Evolutionary conservation across 257 asterid species (phyloP), one percentile per base, ranked within the genome.

Genomic region (Jacaranda copaia): DNA sequence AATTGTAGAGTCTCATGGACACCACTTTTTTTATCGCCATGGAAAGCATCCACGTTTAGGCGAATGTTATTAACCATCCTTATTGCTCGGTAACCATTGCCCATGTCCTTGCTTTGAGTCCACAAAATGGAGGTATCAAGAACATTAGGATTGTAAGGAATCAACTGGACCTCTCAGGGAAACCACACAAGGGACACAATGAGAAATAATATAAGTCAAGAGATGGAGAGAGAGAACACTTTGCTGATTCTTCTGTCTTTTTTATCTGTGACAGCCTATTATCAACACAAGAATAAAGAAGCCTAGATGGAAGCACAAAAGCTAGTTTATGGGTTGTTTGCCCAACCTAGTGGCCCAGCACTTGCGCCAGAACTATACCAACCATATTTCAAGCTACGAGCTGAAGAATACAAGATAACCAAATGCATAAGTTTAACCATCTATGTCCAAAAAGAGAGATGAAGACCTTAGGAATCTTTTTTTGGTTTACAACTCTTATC

Each of bases 21-120:
- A 14, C 99, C 99, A 0, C 99, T 97, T 10, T 89, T 82, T 69
- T 85, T 76, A 74, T 94, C 99, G 25, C 98, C 99, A 84, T 92
- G 80, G 36, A 84, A 82, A 68, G 99, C 98, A 81, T 92, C 99
- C 0, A 92, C 79, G 48, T 94, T 94, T 62, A 94, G 91, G 19
- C 86, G 81, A 74, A 89, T 92, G 86, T 94, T 91, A 66, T 86
- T 91, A 8, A 91, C 96, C 99, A 92, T 92, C 84, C 98, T 87
- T 57, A 94, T 83, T 4, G 98, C 43, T 73, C 89, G 84, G 77
- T 83, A 92, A 40, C 88, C 84, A 79, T 94, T 98, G 6, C 98
- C 94, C 81, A 88, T 71, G 45, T 91, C 96, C 60, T 77, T 91
- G 96, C 32, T 25, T 98, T 94, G 91, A 1, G 96, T 88, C 99